Conservation (phyloP, 768 basidiomycete species). For the Suillus fuscotomentosus region DNA sequence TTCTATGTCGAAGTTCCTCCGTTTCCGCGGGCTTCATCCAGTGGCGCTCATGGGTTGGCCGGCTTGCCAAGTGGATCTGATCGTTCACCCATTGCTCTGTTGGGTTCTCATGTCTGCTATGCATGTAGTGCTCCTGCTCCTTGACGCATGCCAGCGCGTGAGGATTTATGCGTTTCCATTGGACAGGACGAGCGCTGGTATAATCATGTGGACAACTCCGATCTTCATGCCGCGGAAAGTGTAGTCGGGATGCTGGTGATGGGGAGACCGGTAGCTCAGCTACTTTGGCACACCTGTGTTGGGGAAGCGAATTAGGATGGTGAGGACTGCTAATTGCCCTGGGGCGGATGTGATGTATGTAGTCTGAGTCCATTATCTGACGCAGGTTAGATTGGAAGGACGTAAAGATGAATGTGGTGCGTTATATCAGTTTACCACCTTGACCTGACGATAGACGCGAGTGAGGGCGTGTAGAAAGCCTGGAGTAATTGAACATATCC, state of each 20-base stretch:
- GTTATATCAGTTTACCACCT: constrained; percentile 30
- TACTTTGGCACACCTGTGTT: constrained; percentile 22
- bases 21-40: constrained; percentile 21
- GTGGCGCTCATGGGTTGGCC: constrained; percentile 26
- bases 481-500: constrained; percentile 21
- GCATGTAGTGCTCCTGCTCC: constrained; percentile 49
- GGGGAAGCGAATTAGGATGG: constrained; percentile 15
- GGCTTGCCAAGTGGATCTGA: constrained; percentile 41
- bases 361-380: constrained; percentile 28
- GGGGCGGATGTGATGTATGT: constrained; percentile 26
- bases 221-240: constrained; percentile 20
- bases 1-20: constrained; percentile 35
- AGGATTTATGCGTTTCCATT: constrained; percentile 28
- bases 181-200: constrained; percentile 13
- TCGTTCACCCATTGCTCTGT: constrained; percentile 67
- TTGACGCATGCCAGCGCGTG: constrained; percentile 41
- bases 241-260: constrained; percentile 17
- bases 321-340: constrained; percentile 16
- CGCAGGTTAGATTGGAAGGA: constrained; percentile 12
- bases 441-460: constrained; percentile 32
- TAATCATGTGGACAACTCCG: constrained; percentile 17
- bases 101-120: constrained; percentile 44
- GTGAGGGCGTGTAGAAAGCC: constrained; percentile 10
- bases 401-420: constrained; percentile 14
- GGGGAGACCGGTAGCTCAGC: constrained; percentile 13